Evolutionary conservation across 495 filamentous ascomycete genomes (phyloP).

Genomic region (Patellaria atrata): DNA sequence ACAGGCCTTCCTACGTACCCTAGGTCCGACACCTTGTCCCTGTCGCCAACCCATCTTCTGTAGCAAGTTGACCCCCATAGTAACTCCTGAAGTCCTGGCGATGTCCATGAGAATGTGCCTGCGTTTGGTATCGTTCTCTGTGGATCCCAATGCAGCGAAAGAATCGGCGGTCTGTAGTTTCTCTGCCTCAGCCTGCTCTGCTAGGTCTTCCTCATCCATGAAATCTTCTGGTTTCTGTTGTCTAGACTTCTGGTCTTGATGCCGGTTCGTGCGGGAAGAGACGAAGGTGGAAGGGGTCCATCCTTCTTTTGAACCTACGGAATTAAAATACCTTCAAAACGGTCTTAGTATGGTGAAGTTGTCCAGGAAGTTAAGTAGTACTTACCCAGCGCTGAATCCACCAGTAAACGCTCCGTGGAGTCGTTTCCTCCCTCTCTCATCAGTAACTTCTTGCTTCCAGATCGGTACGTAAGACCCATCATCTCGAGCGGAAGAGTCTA

Average conservation of each 20-base stretch:
- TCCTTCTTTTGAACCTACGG: conserved; percentile 94
- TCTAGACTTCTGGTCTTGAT: conserved; percentile 43
- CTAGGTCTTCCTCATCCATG: conserved; percentile 96
- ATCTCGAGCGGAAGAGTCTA: conserved; percentile 65
- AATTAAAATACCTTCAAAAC: conserved; percentile 74
- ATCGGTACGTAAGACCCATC: conserved; percentile 88
- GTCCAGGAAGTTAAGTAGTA: conserved; percentile 13
- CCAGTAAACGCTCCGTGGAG: conserved; percentile 95
- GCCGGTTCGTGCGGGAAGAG: conserved; percentile 69
- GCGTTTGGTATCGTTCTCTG: conserved; percentile 38
- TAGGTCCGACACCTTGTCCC: conserved; percentile 85
- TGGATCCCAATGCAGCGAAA: conserved; percentile 66
- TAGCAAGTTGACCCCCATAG: conserved; percentile 75
- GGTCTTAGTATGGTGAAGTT: conserved; percentile 24
- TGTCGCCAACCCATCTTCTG: conserved; percentile 95
- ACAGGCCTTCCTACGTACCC: conserved; percentile 60
- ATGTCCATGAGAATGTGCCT: conserved; percentile 57
- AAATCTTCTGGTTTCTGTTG: conserved; percentile 75
- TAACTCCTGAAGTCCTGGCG: conserved; percentile 61
- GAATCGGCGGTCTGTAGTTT: conserved; percentile 53
- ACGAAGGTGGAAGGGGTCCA: conserved; percentile 88
- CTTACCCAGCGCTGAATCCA: conserved; percentile 88
- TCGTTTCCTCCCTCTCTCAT: conserved; percentile 82
- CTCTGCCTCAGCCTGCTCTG: conserved; percentile 66
- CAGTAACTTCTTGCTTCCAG: conserved; percentile 95